Percentiles rank a stretch among this genome's conserved stretches.
phyloP scores from a whole-genome alignment of 108 stramenopile genomes.

The Bacterosira constricta region DNA sequence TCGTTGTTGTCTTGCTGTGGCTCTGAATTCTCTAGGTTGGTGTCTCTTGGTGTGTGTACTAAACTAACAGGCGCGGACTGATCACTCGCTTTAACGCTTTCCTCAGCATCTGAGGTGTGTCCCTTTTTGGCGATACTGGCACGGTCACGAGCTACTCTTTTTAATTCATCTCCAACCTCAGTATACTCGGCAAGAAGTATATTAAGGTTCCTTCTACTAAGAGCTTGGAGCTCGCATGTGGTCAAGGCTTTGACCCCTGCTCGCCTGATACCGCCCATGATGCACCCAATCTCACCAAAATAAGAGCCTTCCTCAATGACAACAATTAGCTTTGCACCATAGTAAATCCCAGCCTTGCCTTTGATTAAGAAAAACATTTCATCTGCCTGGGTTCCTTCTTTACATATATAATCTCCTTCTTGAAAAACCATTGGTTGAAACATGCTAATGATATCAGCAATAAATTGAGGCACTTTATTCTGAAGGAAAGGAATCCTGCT shows the following conservation, averaged over 20 bases:
- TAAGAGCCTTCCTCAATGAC: conserved; percentile 47
- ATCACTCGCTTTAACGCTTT: not conserved
- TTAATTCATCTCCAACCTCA: conserved; percentile 43
- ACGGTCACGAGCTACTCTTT: conserved; percentile 30
- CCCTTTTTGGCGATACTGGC: conserved; percentile 21
- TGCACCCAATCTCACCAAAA: conserved; percentile 59
- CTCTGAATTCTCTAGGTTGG: not conserved
- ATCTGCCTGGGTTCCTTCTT: conserved; percentile 47
- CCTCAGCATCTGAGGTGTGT: not conserved
- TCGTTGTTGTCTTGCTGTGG: not conserved
- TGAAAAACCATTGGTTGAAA: conserved; percentile 46
- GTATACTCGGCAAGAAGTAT: conserved; percentile 45
- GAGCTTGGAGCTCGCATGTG: conserved; percentile 34
- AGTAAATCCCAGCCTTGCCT: conserved; percentile 43
- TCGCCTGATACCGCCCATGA: conserved; percentile 44
- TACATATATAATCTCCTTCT: conserved; percentile 52
- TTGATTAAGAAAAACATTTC: conserved; percentile 55
- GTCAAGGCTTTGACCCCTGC: conserved; percentile 46
- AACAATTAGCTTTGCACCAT: conserved; percentile 32
- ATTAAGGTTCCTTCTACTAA: conserved; percentile 27
- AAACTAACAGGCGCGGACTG: no score
- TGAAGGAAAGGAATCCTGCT: conserved; percentile 43
- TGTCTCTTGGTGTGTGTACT: not conserved
- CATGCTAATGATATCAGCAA: conserved; percentile 36
- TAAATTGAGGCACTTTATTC: conserved; percentile 45